Evolutionary conservation across 495 filamentous ascomycete species (phyloP), one percentile per base, ranked within the genome.

Genomic region (Hypoxylon trugodes): DNA sequence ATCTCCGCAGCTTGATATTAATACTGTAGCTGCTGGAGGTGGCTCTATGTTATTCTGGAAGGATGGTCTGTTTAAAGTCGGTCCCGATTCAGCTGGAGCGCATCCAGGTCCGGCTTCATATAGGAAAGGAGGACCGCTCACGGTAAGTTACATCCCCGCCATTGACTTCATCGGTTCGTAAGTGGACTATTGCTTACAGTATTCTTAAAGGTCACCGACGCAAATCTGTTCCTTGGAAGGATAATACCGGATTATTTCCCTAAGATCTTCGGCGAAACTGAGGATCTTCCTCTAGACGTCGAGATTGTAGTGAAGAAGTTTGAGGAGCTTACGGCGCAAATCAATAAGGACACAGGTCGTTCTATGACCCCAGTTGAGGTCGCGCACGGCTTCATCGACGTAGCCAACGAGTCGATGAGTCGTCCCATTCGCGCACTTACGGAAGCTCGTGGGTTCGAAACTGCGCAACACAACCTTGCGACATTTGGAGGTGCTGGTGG

Each of bases 351-450:
- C 77, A 90, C 77, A 0, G 78, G 80, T 18, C 86, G 89, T 56
- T 81, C 85, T 36, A 93, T 96, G 84, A 89, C 83, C 1, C 69
- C 89, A 0, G 93, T 97, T 68, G 95, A 98, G 68, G 89, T 97
- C 9, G 96, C 95, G 0, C 89, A 91, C 66, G 90, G 90, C 0
- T 97, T 97, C 74, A 55, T 84, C 96, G 69, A 90, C 90, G 47
- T 98, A 46, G 94, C 95, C 4, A 97, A 98, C 61, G 94, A 97
- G 77, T 88, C 92, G 8, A 98, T 98, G 95, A 92, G 90, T 1
- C 80, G 95, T 38, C 95, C 95, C 0, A 98, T 98, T 65, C 82
- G 95, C 25, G 92, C 90, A 24, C 79, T 97, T 61, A 98, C 93
- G 2, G 94, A 98, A 73, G 93, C 92, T 12, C 90, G 92, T 73